Evolutionary conservation across 345 rosid genomes (phyloP).

Genomic region (Aethionema arabicum): DNA sequence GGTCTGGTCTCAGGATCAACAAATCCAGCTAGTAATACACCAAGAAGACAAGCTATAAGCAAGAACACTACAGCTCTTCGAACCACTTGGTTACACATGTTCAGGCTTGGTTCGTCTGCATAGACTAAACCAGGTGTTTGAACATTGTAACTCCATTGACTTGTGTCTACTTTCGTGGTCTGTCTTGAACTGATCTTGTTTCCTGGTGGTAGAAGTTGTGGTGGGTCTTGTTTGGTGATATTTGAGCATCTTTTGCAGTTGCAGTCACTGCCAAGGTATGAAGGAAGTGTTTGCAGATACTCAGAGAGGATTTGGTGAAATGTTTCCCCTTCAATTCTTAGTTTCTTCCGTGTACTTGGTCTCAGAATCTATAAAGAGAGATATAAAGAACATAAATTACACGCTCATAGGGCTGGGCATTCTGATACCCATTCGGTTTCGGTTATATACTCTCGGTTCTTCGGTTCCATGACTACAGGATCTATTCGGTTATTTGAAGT

Average conservation of each 20-base stretch:
- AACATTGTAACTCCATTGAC: constrained; percentile 36
- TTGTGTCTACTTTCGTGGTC: constrained; percentile 22
- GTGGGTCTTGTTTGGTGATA: constrained; percentile 19
- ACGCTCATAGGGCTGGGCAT: too few relatives aligned
- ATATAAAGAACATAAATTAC: neutral
- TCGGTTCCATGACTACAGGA: too few relatives aligned
- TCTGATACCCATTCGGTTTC: too few relatives aligned
- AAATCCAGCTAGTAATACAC: constrained; percentile 58
- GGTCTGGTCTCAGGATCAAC: constrained; percentile 58
- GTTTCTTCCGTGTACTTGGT: constrained; percentile 74
- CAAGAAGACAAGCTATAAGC: constrained; percentile 62
- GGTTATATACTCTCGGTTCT: too few relatives aligned
- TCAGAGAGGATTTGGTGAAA: constrained; percentile 58
- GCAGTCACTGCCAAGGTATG: constrained; percentile 83
- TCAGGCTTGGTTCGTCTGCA: constrained; percentile 38
- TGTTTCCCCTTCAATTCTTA: constrained; percentile 76
- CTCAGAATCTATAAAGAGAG: constrained; percentile 60
- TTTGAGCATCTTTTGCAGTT: constrained; percentile 62
- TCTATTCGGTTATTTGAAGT: too few relatives aligned
- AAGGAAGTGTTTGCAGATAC: constrained; percentile 66
- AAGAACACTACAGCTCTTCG: constrained; percentile 60
- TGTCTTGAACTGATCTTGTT: constrained; percentile 29
- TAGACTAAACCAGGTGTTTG: constrained; percentile 22
- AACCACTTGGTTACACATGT: constrained; percentile 50
- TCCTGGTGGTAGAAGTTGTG: constrained; percentile 29